These are phyloP conservation scores for Saturnispora ahearnii DNA, from an alignment of 805 yeast species.

Conservation along the genomic window DNA sequence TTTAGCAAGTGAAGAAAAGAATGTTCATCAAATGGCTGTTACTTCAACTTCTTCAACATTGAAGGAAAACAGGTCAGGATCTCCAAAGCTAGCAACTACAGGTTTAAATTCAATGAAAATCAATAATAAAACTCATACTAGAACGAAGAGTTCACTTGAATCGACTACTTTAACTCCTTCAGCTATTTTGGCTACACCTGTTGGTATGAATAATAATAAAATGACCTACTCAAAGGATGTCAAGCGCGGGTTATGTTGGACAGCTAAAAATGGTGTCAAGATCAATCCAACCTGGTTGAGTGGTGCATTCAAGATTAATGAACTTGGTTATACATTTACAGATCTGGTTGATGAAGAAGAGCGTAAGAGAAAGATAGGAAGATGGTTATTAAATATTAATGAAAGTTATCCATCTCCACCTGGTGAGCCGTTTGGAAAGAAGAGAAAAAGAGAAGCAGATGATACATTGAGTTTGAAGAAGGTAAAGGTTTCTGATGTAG, in stretches of 20 bases:
- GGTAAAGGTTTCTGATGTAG: constrained; percentile 8
- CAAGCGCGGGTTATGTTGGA: constrained; percentile 1
- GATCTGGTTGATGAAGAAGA: constrained; percentile 10
- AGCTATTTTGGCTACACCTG: constrained; percentile 32
- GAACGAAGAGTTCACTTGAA: not conserved
- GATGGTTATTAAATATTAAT: constrained; percentile 9
- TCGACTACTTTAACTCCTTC: constrained; percentile 28
- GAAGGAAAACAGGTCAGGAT: not conserved
- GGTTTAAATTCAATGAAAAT: not conserved
- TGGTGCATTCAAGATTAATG: constrained; percentile 32
- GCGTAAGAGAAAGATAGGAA: constrained; percentile 8
- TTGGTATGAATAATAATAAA: constrained; percentile 25
- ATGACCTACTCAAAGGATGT: constrained; percentile 2
- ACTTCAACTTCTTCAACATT: constrained; percentile 3
- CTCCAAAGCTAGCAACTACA: constrained; percentile 9
- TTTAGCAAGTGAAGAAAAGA: constrained; percentile 32
- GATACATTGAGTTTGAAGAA: constrained; percentile 1
- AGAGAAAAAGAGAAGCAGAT: constrained; percentile 11
- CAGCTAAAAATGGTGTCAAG: constrained; percentile 3
- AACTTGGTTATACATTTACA: constrained; percentile 30
- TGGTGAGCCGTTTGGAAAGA: constrained; percentile 19
- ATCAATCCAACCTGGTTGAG: constrained; percentile 30
- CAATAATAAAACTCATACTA: not conserved
- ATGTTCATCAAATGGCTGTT: constrained; percentile 17
- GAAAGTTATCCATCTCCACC: constrained; percentile 31